These are phyloP conservation scores for Coemansia sp. DNA, from an alignment of 192 early-diverging fungal species.

Conservation along the genomic window DNA sequence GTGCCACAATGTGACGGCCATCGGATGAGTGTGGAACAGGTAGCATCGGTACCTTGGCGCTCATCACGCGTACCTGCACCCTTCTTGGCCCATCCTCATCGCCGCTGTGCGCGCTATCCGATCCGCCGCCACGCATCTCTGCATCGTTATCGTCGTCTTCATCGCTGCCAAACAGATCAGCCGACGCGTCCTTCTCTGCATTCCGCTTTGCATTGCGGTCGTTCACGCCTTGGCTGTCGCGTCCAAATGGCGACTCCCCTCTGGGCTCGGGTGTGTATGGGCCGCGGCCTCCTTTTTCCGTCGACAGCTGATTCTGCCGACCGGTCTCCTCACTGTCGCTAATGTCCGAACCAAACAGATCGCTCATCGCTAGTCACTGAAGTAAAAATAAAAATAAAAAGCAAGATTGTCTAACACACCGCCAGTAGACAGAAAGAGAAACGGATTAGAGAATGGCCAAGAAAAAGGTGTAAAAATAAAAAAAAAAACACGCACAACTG, in stretches of 20 bases:
- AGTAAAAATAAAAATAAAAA: neutral
- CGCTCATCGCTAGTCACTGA: conserved; percentile 25
- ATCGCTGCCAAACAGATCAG: conserved; percentile 39
- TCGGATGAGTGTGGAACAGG: conserved; percentile 28
- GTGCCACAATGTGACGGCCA: conserved; percentile 28
- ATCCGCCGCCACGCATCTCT: neutral
- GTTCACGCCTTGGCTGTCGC: conserved; percentile 18
- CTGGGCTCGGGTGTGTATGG: conserved; percentile 32
- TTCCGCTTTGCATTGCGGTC: neutral
- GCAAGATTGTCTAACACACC: neutral
- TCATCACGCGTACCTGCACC: conserved; percentile 30
- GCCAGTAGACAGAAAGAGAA: too few relatives aligned
- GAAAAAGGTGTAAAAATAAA: neutral
- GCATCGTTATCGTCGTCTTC: neutral
- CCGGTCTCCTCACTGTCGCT: conserved; percentile 33
- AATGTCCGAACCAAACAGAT: conserved; percentile 49
- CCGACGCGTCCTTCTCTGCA: conserved; percentile 4
- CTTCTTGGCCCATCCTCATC: conserved; percentile 10
- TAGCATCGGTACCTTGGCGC: conserved; percentile 36
- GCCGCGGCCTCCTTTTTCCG: neutral
- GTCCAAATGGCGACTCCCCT: conserved; percentile 26
- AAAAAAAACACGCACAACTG: neutral
- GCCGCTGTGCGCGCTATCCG: conserved; percentile 7
- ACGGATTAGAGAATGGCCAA: too few relatives aligned
- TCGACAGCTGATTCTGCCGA: conserved; percentile 3